Base-by-base conservation (phyloP, 2,329 filamentous ascomycete genomes). In the Niveomyces coronatus region DNA sequence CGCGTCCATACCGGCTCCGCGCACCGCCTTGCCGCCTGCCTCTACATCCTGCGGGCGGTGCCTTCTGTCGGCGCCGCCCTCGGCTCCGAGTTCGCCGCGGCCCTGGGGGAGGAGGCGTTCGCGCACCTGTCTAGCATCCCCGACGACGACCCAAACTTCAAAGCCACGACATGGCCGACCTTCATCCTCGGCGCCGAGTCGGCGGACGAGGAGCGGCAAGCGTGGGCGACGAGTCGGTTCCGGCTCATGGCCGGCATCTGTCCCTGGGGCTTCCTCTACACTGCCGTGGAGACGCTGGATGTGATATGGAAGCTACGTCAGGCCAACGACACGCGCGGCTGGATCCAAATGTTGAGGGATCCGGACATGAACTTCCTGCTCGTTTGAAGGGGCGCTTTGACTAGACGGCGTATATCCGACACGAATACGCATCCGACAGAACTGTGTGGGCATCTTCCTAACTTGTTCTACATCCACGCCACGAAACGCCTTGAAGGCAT, bases 141-240 rank as follows among this genome's bases (percentile, higher is more conserved):
- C 1, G 59, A 65, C 8, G 57, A 65, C 3, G 68, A 76, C 31
- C 58, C 62, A 2, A 63, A 74, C 15, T 67, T 74, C 55, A 76
- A 76, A 46, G 70, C 68, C 0, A 72, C 70, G 4, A 64, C 67
- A 1, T 76, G 70, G 71, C 69, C 71, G 0, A 65, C 71, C 0
- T 76, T 77, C 38, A 60, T 76, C 5, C 68, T 67, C 5, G 72
- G 71, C 2, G 71, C 70, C 0, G 69, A 72, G 38, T 64, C 66
- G 0, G 60, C 58, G 30, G 60, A 66, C 5, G 52, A 51, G 0
- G 52, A 49, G 17, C 59, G 61, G 43, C 61, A 68, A 23, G 56
- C 56, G 3, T 74, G 68, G 70, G 65, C 70, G 31, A 60, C 67
- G 49, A 53, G 67, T 17, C 62, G 67, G 15, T 51, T 70, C 17